Base-by-base conservation (phyloP, 2,329 filamentous ascomycete genomes). In the Talaromyces sp. region DNA sequence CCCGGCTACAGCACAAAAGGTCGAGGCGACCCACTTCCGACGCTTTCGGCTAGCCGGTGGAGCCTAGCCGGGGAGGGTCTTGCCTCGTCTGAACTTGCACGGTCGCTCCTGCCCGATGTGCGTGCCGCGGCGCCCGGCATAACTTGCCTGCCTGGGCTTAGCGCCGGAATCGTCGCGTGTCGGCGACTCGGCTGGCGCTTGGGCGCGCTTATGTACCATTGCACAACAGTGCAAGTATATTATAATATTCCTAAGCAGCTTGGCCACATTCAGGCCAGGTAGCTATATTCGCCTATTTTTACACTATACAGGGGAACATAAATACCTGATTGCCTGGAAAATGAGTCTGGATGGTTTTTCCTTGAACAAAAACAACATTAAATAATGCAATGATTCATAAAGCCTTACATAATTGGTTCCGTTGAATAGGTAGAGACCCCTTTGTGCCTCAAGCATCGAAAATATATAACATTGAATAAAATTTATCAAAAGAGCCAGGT, bases 21-120 rank as follows among this genome's bases (percentile, higher is more conserved):
- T 13, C 7, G n/a, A 22, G 4, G 44, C 6, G 49, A 25, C 52
- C 52, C 39, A 53, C 36, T 52, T n/a, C 4, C 27, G 53, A 42
- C 54, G 54, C 2, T 51, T 58, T 33, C 22, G 56, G 56, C 44
- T 58, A 58, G 56, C 33, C 42, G 44, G 47, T 58, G 56, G 56
- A 51, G 39, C 17, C 54, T 28, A 56, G 36, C 56, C 56, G 56
- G 56, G 56, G 55, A 49, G 19, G 32, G 27, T 49, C 55, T 39
- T 32, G 55, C 19, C 55, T 57, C 19, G 3, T 19, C 19, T 51
- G 44, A 51, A 27, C 44, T 51, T 17, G 42, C 47, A 51, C 47
- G 9, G 28, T n/a, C 25, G 49, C 19, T 13, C 28, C 15, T 19
- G 49, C 25, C 28, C 15, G 22, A n/a, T 28, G 22, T 53, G 49